Evolutionary conservation across 73 alveolate species (phyloP), one percentile per base, ranked within the genome.

Genomic region (Paraurostyla sp.): DNA sequence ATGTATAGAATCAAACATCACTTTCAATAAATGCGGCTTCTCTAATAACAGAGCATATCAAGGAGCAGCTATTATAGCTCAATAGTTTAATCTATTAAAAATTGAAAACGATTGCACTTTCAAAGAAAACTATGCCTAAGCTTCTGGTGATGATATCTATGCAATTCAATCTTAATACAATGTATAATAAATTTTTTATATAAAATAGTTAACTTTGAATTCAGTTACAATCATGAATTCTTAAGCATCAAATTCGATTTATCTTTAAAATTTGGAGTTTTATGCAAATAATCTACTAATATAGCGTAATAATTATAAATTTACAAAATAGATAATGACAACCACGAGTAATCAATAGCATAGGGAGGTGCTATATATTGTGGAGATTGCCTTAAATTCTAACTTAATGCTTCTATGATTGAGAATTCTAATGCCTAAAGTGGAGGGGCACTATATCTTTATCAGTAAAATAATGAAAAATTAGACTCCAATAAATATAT

Each of bases 371-470:
- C 71, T 15, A 56, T 56, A 15, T 56, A 13, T 7, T 56, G 71
- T 32, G 22, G 23, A 15, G 71, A 56, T 15, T 56, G 71, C 71
- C 15, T 15, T 56, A 15, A 9, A 16, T 56, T 56, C 22, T 22
- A 56, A 22, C 32, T 63, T 16, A 35, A 63, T 13, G 27, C 11
- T 32, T 63, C 81, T 32, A 15, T 18, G 13, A 30, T 63, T 13
- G 27, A 63, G 16, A 63, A 63, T 30, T 11, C 54, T 11, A 63
- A 35, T 15, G 81, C 81, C 7, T 25, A n/a, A 63, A 15, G 13
- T 18, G 81, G 81, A 20, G 81, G 81, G 4, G 81, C 81, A 63
- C 11, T 63, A 63, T 63, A 25, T 32, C 13, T 63, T 18, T 7
- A 30, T 6, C 13, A 63, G 29, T 63, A 60, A 30, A 35, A 23